Conservation (phyloP, 495 filamentous ascomycete species). For the Apodospora peruviana region DNA sequence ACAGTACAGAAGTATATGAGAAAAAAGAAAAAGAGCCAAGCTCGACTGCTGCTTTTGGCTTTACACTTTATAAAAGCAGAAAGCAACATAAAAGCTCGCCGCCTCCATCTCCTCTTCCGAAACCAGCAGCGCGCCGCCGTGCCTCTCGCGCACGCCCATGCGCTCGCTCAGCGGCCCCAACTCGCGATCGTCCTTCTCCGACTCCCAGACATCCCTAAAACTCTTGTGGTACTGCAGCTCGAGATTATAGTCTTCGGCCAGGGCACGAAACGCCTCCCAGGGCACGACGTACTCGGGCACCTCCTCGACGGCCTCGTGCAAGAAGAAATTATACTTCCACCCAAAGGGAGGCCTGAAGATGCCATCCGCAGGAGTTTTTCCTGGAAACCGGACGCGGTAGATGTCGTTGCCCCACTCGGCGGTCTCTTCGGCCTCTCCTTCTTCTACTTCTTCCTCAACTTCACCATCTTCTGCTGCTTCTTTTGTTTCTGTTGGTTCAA, state of each 20-base stretch:
- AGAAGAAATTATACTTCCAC: slow-evolving; percentile 95
- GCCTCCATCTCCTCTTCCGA: slow-evolving; percentile 83
- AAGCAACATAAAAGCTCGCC: slow-evolving; percentile 83
- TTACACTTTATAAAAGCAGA: slow-evolving; percentile 91
- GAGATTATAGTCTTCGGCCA: slow-evolving; percentile 94
- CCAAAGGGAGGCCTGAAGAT: slow-evolving; percentile 91
- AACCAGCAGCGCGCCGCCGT: slow-evolving; percentile 61
- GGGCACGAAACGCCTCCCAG: slow-evolving; percentile 91
- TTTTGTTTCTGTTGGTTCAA: background rate
- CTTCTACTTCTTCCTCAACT: slow-evolving; percentile 42
- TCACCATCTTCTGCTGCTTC: slow-evolving; percentile 14
- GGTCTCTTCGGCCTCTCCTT: slow-evolving; percentile 47
- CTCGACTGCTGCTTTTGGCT: no score
- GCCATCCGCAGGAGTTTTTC: slow-evolving; percentile 68
- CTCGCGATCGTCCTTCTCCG: slow-evolving; percentile 75
- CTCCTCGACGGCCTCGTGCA: slow-evolving; percentile 92
- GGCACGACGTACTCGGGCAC: slow-evolving; percentile 97
- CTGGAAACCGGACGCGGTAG: slow-evolving; percentile 83
- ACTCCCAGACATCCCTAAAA: slow-evolving; percentile 85
- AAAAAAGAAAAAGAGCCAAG: no score
- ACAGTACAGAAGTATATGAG: no score
- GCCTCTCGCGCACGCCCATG: slow-evolving; percentile 81
- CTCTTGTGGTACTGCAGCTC: slow-evolving; percentile 87
- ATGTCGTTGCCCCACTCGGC: slow-evolving; percentile 89
- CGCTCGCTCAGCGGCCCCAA: slow-evolving; percentile 81